Base-by-base conservation (phyloP, 2,329 filamentous ascomycete species). In the Epichloe gansuensis region DNA sequence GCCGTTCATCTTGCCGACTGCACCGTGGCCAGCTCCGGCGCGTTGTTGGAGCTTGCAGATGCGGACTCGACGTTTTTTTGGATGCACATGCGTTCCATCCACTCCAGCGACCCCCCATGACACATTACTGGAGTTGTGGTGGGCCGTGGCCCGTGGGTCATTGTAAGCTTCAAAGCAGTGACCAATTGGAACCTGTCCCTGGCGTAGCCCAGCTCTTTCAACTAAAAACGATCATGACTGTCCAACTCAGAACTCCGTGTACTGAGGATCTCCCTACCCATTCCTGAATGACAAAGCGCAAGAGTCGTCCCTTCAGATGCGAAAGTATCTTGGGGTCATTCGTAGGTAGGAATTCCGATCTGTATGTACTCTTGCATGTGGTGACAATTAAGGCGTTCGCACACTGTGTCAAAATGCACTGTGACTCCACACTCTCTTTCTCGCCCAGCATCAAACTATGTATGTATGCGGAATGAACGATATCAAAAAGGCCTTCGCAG, bases 1-100 rank as follows among this genome's bases (percentile, higher is more conserved):
- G 72, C 88, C 82, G 73, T 80, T 87, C 86, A 90, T 91, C 66
- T 69, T 82, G 67, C 64, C 56, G 55, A 57, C 59, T 52, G 49
- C 49, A 31, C 45, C 12, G 43, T 44, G 47, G 27, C 17, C 43
- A 45, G 51, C 41, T 39, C 15, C 21, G 47, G 35, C 15, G 51
- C 51, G 48, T 50, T 43, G 36, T 17, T 13, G 47, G 21, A 39
- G 31, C 21, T 36, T 39, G 13, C 31, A 34, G 23, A 49, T 36
- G 27, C 23, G 13, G 23, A 27, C 11, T 8, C 9, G 8, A 39
- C 5, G 36, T 38, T 12, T 17, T 17, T 17, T 17, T 38, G 5
- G 36, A 38, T 38, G 36, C 17, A 21, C 17, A 21, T 21, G 17
- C 17, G 17, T 21, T 21, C 17, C 17, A 21, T 21, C 17, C 17